Evolutionary conservation across 768 basidiomycete genomes (phyloP).

Genomic region (Symmetrospora coprosmae): DNA sequence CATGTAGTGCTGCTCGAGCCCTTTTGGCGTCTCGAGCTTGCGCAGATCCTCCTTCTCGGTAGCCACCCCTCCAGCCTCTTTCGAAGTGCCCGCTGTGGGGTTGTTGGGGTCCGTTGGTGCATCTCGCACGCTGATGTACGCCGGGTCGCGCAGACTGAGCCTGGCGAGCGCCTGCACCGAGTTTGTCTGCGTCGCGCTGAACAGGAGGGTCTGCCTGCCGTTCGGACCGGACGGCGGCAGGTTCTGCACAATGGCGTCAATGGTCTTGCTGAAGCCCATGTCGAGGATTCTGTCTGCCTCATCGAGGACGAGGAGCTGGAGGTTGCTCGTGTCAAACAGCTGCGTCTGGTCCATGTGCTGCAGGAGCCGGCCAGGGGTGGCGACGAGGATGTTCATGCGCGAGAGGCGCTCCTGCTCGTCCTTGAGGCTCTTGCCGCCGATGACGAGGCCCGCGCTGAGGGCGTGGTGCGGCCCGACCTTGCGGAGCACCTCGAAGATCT

Average conservation of each 20-base stretch:
- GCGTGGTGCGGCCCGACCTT: conserved; percentile 78
- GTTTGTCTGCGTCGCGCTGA: conserved; percentile 90
- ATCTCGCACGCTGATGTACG: conserved; percentile 52
- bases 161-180: conserved; percentile 77
- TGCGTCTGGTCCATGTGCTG: conserved; percentile 98
- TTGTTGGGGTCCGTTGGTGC: background rate
- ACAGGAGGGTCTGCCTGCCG: conserved; percentile 83
- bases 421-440: conserved; percentile 88
- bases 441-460: conserved; percentile 87
- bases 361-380: conserved; percentile 81
- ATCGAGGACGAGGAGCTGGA: conserved; percentile 88
- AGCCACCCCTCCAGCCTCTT: conserved; percentile 14
- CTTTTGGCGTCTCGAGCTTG: conserved; percentile 50
- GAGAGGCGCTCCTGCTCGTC: conserved; percentile 73
- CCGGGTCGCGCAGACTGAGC: conserved; percentile 69
- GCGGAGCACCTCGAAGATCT: conserved; percentile 93
- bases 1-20: conserved; percentile 77
- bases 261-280: conserved; percentile 80
- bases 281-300: conserved; percentile 94
- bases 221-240: conserved; percentile 48
- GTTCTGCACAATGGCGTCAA: conserved; percentile 80
- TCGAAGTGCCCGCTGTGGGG: background rate
- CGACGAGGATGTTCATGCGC: conserved; percentile 96
- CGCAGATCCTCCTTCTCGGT: conserved; percentile 34
- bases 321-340: conserved; percentile 76